These are phyloP conservation scores for Umbelopsis sp. DNA, from an alignment of 192 early-diverging fungal genomes.

Conservation along the genomic window DNA sequence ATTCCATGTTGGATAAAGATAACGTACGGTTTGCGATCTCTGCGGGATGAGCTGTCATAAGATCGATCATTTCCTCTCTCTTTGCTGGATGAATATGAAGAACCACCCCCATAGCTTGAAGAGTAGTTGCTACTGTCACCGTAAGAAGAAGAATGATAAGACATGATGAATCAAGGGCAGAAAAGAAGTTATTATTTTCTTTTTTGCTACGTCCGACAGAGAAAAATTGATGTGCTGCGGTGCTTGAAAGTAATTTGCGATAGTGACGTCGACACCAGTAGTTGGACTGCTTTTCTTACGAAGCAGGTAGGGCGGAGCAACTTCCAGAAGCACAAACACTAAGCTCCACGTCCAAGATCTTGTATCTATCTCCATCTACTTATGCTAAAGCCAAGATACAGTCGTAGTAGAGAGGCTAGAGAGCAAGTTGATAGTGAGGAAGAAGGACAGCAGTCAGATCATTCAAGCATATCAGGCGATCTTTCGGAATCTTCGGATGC, in stretches of 20 bases:
- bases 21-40: constrained; percentile 25
- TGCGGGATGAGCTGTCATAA: constrained; percentile 25
- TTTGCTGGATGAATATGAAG: constrained; percentile 22
- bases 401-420: background rate
- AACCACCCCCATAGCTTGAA: constrained; percentile 26
- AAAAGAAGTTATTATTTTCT: background rate
- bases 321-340: background rate
- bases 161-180: constrained; percentile 8
- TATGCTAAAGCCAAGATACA: constrained; percentile 3
- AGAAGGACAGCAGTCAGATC: background rate
- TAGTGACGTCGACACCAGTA: background rate
- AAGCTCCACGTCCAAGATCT: background rate
- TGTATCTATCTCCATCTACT: background rate
- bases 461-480: background rate
- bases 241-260: background rate
- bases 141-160: constrained; percentile 26
- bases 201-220: background rate
- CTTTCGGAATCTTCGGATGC: background rate
- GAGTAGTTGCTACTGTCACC: constrained; percentile 23
- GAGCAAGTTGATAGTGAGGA: background rate
- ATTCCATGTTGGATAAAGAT: background rate
- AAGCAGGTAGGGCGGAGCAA: too few relatives aligned
- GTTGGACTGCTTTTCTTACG: background rate
- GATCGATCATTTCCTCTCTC: constrained; percentile 45
- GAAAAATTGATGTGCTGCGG: background rate